Percentiles rank a stretch among this genome's conserved stretches.
These are phyloP conservation scores for Debaryomyces castellii DNA, from an alignment of 805 yeast species.

Conservation along the genomic window DNA sequence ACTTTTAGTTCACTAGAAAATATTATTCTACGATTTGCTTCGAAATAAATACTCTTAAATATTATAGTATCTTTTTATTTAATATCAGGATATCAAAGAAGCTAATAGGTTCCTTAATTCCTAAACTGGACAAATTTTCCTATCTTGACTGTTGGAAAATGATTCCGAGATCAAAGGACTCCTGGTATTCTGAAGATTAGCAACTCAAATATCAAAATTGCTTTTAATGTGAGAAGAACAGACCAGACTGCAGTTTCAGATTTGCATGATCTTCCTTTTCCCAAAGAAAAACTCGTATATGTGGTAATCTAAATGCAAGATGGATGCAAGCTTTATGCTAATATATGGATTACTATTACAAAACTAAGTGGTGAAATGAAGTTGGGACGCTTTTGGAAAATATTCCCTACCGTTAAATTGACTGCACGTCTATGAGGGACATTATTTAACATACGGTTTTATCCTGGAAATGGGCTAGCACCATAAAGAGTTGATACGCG, in stretches of 20 bases:
- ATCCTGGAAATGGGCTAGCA: slow-evolving; percentile 47
- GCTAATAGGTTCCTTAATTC: too few relatives aligned
- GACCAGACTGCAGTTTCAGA: background rate
- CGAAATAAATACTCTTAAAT: too few relatives aligned
- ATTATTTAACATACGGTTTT: slow-evolving; percentile 46
- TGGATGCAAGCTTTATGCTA: slow-evolving; percentile 38
- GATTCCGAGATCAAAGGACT: too few relatives aligned
- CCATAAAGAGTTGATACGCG: slow-evolving; percentile 48
- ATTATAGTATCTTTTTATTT: too few relatives aligned
- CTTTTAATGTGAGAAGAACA: slow-evolving; percentile 13
- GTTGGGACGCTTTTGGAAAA: slow-evolving; percentile 43
- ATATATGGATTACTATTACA: slow-evolving; percentile 43
- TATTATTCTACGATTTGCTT: too few relatives aligned
- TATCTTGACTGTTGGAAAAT: too few relatives aligned
- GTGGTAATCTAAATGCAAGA: slow-evolving; percentile 39
- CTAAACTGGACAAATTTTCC: too few relatives aligned
- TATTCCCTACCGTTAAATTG: slow-evolving; percentile 46
- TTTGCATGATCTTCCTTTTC: slow-evolving; percentile 21
- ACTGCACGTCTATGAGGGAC: slow-evolving; percentile 45
- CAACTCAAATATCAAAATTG: too few relatives aligned
- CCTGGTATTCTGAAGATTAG: too few relatives aligned
- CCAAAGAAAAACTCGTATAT: slow-evolving; percentile 30
- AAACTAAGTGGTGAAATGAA: slow-evolving; percentile 22
- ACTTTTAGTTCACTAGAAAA: too few relatives aligned
- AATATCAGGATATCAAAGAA: too few relatives aligned